These are phyloP conservation scores for Candida sithepensis DNA, from an alignment of 805 yeast genomes.

Conservation along the genomic window DNA sequence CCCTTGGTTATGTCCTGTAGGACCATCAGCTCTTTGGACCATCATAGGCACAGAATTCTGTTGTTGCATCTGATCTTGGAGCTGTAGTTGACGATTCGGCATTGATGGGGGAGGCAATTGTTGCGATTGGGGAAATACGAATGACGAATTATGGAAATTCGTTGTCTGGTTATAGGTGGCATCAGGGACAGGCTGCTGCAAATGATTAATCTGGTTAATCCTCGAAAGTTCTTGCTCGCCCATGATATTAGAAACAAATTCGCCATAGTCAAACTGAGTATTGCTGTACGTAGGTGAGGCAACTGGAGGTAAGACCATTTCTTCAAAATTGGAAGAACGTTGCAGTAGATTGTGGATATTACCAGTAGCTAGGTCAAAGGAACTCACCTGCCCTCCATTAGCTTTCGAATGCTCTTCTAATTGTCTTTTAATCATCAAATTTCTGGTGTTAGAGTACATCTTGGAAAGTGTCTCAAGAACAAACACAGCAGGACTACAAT, in stretches of 20 bases:
- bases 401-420: background rate
- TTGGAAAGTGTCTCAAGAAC: constrained; percentile 10
- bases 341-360: background rate
- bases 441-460: constrained; percentile 14
- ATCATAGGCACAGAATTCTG: background rate
- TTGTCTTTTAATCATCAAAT: constrained; percentile 7
- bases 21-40: background rate
- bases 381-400: background rate
- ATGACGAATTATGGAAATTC: background rate
- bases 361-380: background rate
- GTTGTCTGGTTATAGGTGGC: background rate
- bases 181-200: background rate
- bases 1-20: background rate
- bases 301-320: background rate
- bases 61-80: background rate
- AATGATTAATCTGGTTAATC: constrained; percentile 1
- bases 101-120: background rate
- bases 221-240: constrained; percentile 4
- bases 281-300: background rate
- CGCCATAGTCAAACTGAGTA: constrained; percentile 3
- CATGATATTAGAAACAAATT: constrained; percentile 7
- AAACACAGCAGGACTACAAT: constrained; percentile 19
- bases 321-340: background rate
- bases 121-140: background rate
- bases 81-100: background rate